Conservation (phyloP, 257 asterid genomes). For the Galeopsis tetrahit region DNA sequence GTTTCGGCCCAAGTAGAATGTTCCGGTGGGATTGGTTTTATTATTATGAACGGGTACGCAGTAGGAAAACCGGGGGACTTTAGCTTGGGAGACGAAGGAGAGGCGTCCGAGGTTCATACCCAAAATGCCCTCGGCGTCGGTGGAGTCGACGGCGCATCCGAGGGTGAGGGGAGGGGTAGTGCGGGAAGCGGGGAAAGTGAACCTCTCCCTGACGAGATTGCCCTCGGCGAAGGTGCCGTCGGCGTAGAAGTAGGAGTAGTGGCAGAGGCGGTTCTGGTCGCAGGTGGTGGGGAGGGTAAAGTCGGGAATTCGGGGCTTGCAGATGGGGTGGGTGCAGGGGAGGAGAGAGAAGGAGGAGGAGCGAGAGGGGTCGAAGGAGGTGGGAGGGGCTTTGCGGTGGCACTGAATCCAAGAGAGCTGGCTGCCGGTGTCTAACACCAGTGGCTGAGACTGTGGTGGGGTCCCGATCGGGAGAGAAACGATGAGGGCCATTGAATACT, state of each 20-base stretch:
- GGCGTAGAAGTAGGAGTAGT: slow-evolving; percentile 84
- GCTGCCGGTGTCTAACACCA: slow-evolving; percentile 92
- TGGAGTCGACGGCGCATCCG: slow-evolving; percentile 65
- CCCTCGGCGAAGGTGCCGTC: slow-evolving; percentile 96
- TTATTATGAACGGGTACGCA: slow-evolving; percentile 55
- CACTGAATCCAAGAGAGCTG: slow-evolving; percentile 96
- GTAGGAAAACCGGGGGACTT: slow-evolving; percentile 68
- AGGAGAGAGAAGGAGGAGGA: slow-evolving; percentile 77
- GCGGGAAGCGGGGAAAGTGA: slow-evolving; percentile 55
- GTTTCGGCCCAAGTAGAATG: slow-evolving; percentile 71
- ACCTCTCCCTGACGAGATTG: slow-evolving; percentile 68
- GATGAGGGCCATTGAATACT: slow-evolving; percentile 79
- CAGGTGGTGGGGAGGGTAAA: slow-evolving; percentile 82
- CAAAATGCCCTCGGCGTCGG: slow-evolving; percentile 81
- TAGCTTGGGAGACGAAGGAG: slow-evolving; percentile 77
- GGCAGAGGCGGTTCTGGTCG: slow-evolving; percentile 80
- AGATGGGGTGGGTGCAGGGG: slow-evolving; percentile 77
- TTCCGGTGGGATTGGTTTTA: slow-evolving; percentile 49
- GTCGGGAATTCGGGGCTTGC: slow-evolving; percentile 80
- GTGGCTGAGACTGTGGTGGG: slow-evolving; percentile 78
- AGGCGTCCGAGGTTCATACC: slow-evolving; percentile 85
- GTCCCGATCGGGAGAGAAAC: slow-evolving; percentile 91
- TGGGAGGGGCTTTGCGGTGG: slow-evolving; percentile 52
- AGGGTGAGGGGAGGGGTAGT: slow-evolving; percentile 75
- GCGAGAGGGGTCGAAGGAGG: slow-evolving; percentile 74